Conservation (phyloP, 441 rosid species). For the Erysimum pusillum region DNA sequence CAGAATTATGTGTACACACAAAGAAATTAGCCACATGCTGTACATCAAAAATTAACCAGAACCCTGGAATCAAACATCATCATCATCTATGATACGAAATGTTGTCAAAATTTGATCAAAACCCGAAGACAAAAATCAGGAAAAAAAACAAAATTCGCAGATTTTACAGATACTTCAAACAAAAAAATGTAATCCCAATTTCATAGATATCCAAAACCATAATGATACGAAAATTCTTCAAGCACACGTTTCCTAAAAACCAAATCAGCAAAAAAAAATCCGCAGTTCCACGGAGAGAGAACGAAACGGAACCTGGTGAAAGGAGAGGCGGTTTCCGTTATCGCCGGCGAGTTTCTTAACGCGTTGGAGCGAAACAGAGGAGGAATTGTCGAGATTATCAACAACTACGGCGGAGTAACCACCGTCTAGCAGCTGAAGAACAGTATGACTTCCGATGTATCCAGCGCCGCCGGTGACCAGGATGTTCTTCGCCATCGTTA, state of each 20-base stretch:
- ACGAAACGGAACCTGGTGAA: conserved; percentile 60
- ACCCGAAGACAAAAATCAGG: background rate
- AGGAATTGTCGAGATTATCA: conserved; percentile 87
- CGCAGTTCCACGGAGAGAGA: background rate
- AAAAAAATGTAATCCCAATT: no score
- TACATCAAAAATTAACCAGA: conserved; percentile 15
- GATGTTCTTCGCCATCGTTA: conserved; percentile 55
- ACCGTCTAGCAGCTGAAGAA: conserved; percentile 73
- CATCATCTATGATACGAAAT: background rate
- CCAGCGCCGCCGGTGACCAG: conserved; percentile 97
- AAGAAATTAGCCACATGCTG: conserved; percentile 28
- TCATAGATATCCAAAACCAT: background rate
- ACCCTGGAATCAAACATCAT: conserved; percentile 32
- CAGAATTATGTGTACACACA: conserved; percentile 4
- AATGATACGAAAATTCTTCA: background rate
- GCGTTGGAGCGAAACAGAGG: conserved; percentile 61
- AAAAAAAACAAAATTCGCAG: background rate
- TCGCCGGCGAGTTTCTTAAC: conserved; percentile 74
- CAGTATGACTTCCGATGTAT: conserved; percentile 93
- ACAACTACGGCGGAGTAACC: conserved; percentile 74
- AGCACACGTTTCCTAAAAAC: conserved; percentile 38
- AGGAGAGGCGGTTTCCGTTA: conserved; percentile 59
- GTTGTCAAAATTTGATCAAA: background rate
- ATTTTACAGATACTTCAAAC: no score
- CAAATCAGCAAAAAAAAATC: background rate